Conservation (phyloP, 2,329 filamentous ascomycete genomes). For the Aspergillus clavatus region DNA sequence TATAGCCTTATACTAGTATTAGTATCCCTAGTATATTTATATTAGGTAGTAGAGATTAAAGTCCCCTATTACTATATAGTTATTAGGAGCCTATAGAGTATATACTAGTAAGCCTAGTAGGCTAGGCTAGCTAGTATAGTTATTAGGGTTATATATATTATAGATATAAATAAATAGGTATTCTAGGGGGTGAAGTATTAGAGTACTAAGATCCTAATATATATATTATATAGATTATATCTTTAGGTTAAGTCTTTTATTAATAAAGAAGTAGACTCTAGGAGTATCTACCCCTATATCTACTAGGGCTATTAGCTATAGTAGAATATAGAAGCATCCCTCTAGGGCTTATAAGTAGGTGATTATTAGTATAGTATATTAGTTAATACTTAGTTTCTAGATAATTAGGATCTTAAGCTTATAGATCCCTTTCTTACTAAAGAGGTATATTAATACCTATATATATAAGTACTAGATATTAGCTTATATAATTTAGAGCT, state of each 20-base stretch:
- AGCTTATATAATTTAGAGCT: too few species aligned
- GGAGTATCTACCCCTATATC: constrained; percentile 1
- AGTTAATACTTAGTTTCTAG: constrained; percentile 4
- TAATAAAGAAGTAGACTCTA: constrained; percentile 24
- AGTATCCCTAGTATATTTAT: neutral
- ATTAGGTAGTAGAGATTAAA: constrained; percentile 8
- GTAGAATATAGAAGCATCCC: constrained; percentile 1
- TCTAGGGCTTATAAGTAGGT: constrained; percentile 5
- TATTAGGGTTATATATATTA: constrained; percentile 19
- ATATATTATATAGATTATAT: constrained; percentile 12
- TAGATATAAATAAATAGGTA: constrained; percentile 8
- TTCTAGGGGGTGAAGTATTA: neutral
- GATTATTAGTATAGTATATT: neutral
- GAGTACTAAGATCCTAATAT: constrained; percentile 15
- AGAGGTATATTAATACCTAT: constrained; percentile 6
- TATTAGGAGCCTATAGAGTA: neutral
- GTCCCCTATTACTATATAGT: constrained; percentile 3
- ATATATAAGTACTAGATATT: constrained; percentile 1
- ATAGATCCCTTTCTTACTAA: constrained; percentile 3
- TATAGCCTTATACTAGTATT: neutral
- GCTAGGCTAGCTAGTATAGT: neutral
- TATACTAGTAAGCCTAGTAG: neutral
- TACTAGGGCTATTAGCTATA: neutral
- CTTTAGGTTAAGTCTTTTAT: constrained; percentile 17
- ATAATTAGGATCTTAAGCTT: constrained; percentile 7